Base-by-base conservation (phyloP, 176 grass and related monocot species). In the Coix lacrymajobi region DNA sequence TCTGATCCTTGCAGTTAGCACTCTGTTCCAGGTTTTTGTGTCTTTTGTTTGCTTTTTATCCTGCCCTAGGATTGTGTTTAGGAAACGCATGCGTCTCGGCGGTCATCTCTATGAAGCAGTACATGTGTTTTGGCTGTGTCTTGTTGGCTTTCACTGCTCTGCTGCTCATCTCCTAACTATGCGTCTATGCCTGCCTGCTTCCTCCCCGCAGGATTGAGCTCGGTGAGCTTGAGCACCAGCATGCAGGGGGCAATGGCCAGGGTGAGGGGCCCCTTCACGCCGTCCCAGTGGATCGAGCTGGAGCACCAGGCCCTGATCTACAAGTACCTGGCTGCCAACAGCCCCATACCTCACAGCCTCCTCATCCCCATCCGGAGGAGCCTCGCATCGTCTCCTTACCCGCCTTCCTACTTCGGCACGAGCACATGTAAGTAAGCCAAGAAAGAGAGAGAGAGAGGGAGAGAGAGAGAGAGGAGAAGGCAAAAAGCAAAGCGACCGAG, bases 221-320 rank as follows among this genome's bases (percentile, higher is more conserved):
- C n/a, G n/a, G n/a, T n/a, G n/a, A n/a, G 86, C 91, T 85, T 91
- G 85, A 89, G 82, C 84, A 80, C 71, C 82, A 88, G 85, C 78
- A 83, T 98, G 71, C 91, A 93, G 69, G 90, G 84, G 7, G 88
- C 86, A 48, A 87, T 95, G 82, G 87, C 88, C 86, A 80, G 96
- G 85, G 68, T 88, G 73, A 93, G 92, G 80, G 90, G 82, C 11
- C 96, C 96, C 39, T 98, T 98, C 89, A 98, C 96, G 17, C 91
- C 92, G 66, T 93, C 92, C 31, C 96, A 98, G 66, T 98, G 96
- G 96, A 89, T 93, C 76, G 96, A 98, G 84, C 79, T 98, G 81
- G 96, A 98, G 73, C 96, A 95, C 80, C 96, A 98, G 78, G 96
- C 92, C 37, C 88, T 98, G 88, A 93, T 98, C 65, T 98, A 93